Percentiles rank a stretch among this genome's conserved stretches.
Conservation (phyloP, 768 basidiomycete species). For the Trametes cubensis region DNA sequence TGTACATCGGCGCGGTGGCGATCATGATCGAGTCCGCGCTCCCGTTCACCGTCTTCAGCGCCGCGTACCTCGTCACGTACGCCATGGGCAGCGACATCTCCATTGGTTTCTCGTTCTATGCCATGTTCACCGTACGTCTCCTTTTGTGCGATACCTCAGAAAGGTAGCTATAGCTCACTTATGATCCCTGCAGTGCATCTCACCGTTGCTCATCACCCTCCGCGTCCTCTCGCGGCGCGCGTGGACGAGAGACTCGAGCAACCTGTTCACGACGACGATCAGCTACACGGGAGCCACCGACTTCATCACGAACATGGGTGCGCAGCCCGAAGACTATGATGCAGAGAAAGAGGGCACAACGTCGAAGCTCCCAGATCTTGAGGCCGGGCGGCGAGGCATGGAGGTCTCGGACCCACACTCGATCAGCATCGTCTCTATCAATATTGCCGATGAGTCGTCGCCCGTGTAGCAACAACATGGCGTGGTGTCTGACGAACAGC, state of each 20-base stretch:
- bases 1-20: constrained; percentile 39
- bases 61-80: constrained; percentile 42
- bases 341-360: not conserved
- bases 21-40: constrained; percentile 44
- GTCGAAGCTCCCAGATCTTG: not conserved
- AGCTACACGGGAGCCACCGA: constrained; percentile 12
- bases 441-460: too few relatives aligned
- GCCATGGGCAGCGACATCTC: constrained; percentile 36
- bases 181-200: constrained; percentile 33
- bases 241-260: constrained; percentile 35
- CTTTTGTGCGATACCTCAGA: not conserved
- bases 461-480: too few relatives aligned
- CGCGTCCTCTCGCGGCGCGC: constrained; percentile 38
- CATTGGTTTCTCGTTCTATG: constrained; percentile 42
- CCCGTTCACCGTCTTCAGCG: constrained; percentile 40
- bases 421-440: not conserved
- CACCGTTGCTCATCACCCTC: constrained; percentile 38
- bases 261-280: constrained; percentile 21
- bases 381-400: not conserved
- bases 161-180: not conserved
- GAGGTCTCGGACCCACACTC: not conserved
- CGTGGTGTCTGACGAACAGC: too few relatives aligned
- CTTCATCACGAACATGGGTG: not conserved
- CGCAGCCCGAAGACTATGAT: not conserved
- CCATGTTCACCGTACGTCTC: constrained; percentile 40